These are phyloP conservation scores for Penicillium aurantiogriseum DNA, from an alignment of 2,329 filamentous ascomycete species.

Conservation along the genomic window DNA sequence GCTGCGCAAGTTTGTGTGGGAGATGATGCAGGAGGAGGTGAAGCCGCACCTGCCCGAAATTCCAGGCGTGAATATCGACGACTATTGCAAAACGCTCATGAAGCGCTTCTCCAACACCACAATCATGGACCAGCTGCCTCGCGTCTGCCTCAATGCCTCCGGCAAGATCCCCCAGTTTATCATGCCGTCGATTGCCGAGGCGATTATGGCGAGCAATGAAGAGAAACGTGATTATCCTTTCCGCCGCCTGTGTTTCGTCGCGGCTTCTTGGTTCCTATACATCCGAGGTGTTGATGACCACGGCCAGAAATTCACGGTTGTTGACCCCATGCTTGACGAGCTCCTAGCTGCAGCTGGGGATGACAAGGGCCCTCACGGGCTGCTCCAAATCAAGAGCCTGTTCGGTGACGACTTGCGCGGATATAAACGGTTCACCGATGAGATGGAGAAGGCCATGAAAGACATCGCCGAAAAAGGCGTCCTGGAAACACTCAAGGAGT, in stretches of 20 bases:
- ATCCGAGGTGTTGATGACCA: slow-evolving; percentile 52
- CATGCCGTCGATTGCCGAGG: slow-evolving; percentile 41
- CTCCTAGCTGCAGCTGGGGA: slow-evolving; percentile 48
- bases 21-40: slow-evolving; percentile 58
- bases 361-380: slow-evolving; percentile 43
- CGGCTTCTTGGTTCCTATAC: slow-evolving; percentile 54
- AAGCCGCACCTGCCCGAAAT: slow-evolving; percentile 54
- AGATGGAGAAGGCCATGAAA: slow-evolving; percentile 50
- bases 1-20: slow-evolving; percentile 50
- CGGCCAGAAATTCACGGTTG: slow-evolving; percentile 42
- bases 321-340: slow-evolving; percentile 52
- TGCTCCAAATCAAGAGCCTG: slow-evolving; percentile 50
- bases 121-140: slow-evolving; percentile 56
- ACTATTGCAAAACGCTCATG: slow-evolving; percentile 54
- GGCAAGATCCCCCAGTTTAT: slow-evolving; percentile 54
- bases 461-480: slow-evolving; percentile 50
- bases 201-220: slow-evolving; percentile 29
- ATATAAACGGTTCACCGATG: slow-evolving; percentile 50
- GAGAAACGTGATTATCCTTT: slow-evolving; percentile 16
- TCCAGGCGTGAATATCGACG: slow-evolving; percentile 51
- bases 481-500: slow-evolving; percentile 44
- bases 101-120: slow-evolving; percentile 58
- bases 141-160: slow-evolving; percentile 52
- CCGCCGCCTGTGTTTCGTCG: slow-evolving; percentile 51
- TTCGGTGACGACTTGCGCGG: slow-evolving; percentile 54